Percentiles rank a stretch among this genome's conserved stretches.
Conservation (phyloP, 148 eudicot species). For the Cornus suecica region DNA sequence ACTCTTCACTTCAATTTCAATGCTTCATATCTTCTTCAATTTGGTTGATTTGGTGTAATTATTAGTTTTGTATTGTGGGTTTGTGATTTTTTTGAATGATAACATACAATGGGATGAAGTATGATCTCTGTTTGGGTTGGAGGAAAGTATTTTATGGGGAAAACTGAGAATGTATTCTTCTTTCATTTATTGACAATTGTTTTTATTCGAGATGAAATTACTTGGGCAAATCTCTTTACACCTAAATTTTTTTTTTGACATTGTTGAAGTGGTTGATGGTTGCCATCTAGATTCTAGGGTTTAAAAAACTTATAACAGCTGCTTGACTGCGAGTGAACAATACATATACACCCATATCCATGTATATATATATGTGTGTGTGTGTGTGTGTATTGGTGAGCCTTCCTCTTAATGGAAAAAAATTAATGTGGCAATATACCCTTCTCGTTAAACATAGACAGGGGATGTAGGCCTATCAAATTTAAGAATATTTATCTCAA, state of each 20-base stretch:
- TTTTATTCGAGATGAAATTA: too few species aligned
- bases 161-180: background rate
- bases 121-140: too few species aligned
- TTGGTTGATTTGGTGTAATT: background rate
- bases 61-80: background rate
- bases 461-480: background rate
- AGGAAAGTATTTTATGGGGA: background rate
- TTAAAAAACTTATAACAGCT: too few species aligned
- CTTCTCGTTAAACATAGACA: background rate
- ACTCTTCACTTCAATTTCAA: background rate
- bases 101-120: too few species aligned
- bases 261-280: background rate
- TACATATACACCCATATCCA: too few species aligned
- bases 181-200: background rate
- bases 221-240: too few species aligned
- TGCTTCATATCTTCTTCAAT: background rate
- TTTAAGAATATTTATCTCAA: background rate
- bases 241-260: background rate
- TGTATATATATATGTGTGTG: too few species aligned
- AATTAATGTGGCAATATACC: background rate
- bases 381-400: too few species aligned
- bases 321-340: too few species aligned
- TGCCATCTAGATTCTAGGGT: too few species aligned
- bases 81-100: background rate
- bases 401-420: too few species aligned